Percentiles rank a stretch among this genome's conserved stretches.
Evolutionary conservation across 2,329 filamentous ascomycete genomes (phyloP).

Genomic region (Cladosporium phlei): DNA sequence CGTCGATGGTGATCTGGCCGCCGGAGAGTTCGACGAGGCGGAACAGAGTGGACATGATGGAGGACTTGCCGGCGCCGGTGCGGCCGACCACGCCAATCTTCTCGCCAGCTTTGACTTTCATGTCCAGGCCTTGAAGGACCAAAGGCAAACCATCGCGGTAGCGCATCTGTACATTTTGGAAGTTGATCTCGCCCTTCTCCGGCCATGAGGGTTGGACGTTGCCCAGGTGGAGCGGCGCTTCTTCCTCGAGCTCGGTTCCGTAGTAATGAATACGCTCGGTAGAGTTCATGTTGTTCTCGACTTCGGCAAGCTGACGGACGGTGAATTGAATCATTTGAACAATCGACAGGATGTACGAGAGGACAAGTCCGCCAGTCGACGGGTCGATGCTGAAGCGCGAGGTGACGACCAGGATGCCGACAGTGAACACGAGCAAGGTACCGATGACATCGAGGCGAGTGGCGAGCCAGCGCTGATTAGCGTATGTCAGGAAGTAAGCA

Average conservation of each 20-base stretch:
- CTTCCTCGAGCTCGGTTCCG: conserved; percentile 78
- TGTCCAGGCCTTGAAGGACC: conserved; percentile 47
- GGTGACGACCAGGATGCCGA: conserved; percentile 85
- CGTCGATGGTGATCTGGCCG: conserved; percentile 47
- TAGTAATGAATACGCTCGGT: conserved; percentile 91
- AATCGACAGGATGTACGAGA: conserved; percentile 89
- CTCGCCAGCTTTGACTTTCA: conserved; percentile 71
- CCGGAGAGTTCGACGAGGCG: conserved; percentile 54
- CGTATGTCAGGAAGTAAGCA: conserved; percentile 91
- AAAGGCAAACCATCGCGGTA: conserved; percentile 47
- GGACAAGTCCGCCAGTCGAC: conserved; percentile 78
- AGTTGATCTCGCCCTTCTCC: conserved; percentile 65
- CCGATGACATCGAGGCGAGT: conserved; percentile 80
- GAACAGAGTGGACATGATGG: conserved; percentile 79
- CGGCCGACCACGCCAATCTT: conserved; percentile 76
- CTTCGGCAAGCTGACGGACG: conserved; percentile 86
- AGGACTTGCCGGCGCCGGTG: conserved; percentile 77
- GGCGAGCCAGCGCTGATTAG: conserved; percentile 91
- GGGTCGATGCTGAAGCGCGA: conserved; percentile 81
- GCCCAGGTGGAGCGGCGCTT: conserved; percentile 72
- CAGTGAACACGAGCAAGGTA: conserved; percentile 77
- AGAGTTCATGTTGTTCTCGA: conserved; percentile 97
- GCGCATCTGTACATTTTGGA: conserved; percentile 49
- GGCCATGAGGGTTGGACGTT: conserved; percentile 77
- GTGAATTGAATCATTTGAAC: conserved; percentile 96